Evolutionary conservation across 768 basidiomycete genomes (phyloP), one percentile per base, ranked within the genome.

Genomic region (Rhodotorula paludigena): DNA sequence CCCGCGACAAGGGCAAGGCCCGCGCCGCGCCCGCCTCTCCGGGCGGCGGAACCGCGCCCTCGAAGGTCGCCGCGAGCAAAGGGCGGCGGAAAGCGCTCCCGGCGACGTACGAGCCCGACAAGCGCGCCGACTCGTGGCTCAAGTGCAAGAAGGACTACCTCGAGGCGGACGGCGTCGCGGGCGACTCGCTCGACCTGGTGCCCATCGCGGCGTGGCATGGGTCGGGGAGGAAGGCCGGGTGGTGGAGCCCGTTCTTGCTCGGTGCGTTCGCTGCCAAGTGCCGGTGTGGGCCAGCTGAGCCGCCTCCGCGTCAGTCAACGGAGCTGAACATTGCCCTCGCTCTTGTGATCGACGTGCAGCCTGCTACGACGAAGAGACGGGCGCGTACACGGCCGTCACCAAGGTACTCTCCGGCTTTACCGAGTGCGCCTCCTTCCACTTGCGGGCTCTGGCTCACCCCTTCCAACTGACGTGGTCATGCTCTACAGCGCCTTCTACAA

Each of bases 381-480:
- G 69, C 20, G 23, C 28, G 4, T 63, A 44, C 56, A 64, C 42
- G 51, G 91, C 88, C 4, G 83, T 92, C 25, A 91, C 89, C 78
- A 93, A 96, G 78, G 91, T 89, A 81, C 89, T 90, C 86, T 89
- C 88, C 68, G 88, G 88, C 86, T 96, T 96, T 78, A 85, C 89
- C 36, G 91, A 57, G 57, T 58, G 25, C 32, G 57, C 35, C 30
- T 32, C 7, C 25, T 30, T 44, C 12, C n/a, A 12, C 20, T 16
- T n/a, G n/a, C n/a, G n/a, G n/a, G n/a, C 49, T n/a, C 45, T 28
- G 33, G 7, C 32, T 28, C 14, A 11, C 7, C 4, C n/a, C 33
- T 10, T 12, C 12, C 42, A 1, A 20, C 56, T 63, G 41, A 48
- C 33, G 32, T 35, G 33, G 2, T 10, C 35, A 28, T 1, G 15